phyloP scores from a whole-genome alignment of 805 yeast genomes.

The Saccharomycopsis malanga region DNA sequence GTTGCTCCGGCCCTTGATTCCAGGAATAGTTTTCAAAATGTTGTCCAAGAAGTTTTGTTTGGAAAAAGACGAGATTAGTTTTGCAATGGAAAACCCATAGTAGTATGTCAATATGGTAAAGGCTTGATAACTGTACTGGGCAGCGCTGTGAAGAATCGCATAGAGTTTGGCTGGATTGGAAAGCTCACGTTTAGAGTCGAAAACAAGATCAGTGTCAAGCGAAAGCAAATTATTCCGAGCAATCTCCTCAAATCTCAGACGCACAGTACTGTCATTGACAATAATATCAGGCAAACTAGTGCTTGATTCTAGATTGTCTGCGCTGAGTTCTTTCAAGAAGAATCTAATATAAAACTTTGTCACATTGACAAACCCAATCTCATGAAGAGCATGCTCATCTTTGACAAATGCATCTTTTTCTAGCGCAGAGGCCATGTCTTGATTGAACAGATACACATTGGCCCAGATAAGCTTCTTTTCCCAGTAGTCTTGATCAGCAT shows the following conservation, averaged over 20 bases:
- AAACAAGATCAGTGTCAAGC: background rate
- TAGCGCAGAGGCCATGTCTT: constrained; percentile 3
- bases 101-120: constrained; percentile 11
- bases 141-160: constrained; percentile 11
- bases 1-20: constrained; percentile 4
- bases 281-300: constrained; percentile 3
- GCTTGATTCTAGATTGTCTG: no score
- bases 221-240: no score
- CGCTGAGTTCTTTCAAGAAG: constrained; percentile 2
- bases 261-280: no score
- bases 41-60: constrained; percentile 2
- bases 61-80: constrained; percentile 1
- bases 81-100: background rate
- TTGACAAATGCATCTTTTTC: constrained; percentile 9
- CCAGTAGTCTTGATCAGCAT: constrained; percentile 2
- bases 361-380: constrained; percentile 10
- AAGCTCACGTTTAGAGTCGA: background rate
- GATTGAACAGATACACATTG: constrained; percentile 14
- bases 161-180: constrained; percentile 3
- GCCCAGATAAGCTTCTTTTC: constrained; percentile 5
- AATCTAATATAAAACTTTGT: constrained; percentile 5
- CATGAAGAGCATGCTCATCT: background rate
- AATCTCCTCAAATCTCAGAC: no score
- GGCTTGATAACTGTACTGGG: constrained; percentile 6
- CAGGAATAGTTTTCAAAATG: background rate